These are phyloP conservation scores for Cucurbitaria berberidis DNA, from an alignment of 2,329 filamentous ascomycete species.

Conservation along the genomic window DNA sequence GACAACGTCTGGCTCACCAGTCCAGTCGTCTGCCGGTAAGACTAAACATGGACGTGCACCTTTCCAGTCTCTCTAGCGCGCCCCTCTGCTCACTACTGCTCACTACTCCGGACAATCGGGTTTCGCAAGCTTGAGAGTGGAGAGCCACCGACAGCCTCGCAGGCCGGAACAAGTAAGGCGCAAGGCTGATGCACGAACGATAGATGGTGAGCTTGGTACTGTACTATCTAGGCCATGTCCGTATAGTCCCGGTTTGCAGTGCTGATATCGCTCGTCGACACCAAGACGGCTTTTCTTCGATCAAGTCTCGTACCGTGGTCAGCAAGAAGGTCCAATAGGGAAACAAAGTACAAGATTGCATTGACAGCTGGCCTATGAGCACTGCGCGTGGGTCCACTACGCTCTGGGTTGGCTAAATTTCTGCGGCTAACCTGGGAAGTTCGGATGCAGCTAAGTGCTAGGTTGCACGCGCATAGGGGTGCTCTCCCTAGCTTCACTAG, in stretches of 20 bases:
- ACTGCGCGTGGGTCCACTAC: slow-evolving; percentile 2
- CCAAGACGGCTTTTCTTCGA: background rate
- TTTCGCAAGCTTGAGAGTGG: background rate
- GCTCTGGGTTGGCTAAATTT: slow-evolving; percentile 15
- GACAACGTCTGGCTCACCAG: slow-evolving; percentile 30
- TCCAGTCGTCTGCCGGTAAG: slow-evolving; percentile 23
- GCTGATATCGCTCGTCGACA: background rate
- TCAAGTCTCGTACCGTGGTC: background rate
- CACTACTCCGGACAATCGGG: slow-evolving; percentile 1
- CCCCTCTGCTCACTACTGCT: too few relatives aligned
- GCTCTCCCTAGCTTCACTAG: background rate
- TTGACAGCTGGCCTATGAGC: slow-evolving; percentile 20
- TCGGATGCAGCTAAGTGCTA: too few relatives aligned
- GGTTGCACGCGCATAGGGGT: slow-evolving; percentile 5
- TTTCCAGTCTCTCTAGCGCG: slow-evolving; percentile 17
- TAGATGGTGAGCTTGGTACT: background rate
- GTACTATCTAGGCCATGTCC: background rate
- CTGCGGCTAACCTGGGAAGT: slow-evolving; percentile 9
- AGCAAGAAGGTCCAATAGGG: background rate
- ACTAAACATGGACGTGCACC: slow-evolving; percentile 22
- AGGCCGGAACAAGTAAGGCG: slow-evolving; percentile 1
- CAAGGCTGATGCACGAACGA: background rate
- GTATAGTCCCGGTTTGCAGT: background rate
- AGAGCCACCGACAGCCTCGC: slow-evolving; percentile 7
- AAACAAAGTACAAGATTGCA: background rate